phyloP scores from a whole-genome alignment of 2,329 filamentous ascomycete species.

The Lachnellula arida region DNA sequence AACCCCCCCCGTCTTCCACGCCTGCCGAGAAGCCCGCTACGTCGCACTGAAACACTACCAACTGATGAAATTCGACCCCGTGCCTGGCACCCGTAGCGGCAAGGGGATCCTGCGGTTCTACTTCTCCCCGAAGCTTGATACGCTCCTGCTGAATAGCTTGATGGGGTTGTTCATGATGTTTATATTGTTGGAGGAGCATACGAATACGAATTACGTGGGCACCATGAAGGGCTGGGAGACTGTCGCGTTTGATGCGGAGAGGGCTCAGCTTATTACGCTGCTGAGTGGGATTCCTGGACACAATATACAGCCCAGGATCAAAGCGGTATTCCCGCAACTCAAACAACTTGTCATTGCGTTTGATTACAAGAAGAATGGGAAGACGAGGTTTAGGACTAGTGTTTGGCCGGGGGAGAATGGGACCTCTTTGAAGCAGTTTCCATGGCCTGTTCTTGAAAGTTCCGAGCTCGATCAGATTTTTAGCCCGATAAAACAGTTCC shows the following conservation, averaged over 20 bases:
- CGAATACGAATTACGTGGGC: constrained; percentile 19
- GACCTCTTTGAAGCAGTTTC: constrained; percentile 17
- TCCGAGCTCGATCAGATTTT: constrained; percentile 18
- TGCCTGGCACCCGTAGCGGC: constrained; percentile 8
- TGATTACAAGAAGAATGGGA: constrained; percentile 26
- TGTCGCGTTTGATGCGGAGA: constrained; percentile 30
- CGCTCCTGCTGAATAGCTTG: constrained; percentile 27
- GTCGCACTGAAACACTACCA: constrained; percentile 24
- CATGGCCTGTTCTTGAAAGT: constrained; percentile 9
- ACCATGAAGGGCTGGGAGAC: constrained; percentile 29
- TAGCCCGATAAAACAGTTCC: constrained; percentile 21
- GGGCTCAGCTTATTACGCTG: constrained; percentile 28
- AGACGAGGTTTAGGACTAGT: constrained; percentile 26
- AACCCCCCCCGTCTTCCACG: constrained; percentile 26
- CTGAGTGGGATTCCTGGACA: constrained; percentile 25
- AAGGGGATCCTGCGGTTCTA: constrained; percentile 30
- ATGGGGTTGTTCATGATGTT: constrained; percentile 31
- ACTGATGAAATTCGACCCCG: constrained; percentile 26
- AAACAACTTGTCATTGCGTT: constrained; percentile 27
- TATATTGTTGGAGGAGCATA: constrained; percentile 27
- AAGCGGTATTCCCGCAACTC: constrained; percentile 25
- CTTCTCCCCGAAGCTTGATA: constrained; percentile 26
- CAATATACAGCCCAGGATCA: constrained; percentile 24
- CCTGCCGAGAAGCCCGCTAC: constrained; percentile 23
- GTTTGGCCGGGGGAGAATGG: constrained; percentile 30